Evolutionary conservation across 257 asterid genomes (phyloP), one percentile per base, ranked within the genome.

Genomic region (Phtheirospermum japonicum): DNA sequence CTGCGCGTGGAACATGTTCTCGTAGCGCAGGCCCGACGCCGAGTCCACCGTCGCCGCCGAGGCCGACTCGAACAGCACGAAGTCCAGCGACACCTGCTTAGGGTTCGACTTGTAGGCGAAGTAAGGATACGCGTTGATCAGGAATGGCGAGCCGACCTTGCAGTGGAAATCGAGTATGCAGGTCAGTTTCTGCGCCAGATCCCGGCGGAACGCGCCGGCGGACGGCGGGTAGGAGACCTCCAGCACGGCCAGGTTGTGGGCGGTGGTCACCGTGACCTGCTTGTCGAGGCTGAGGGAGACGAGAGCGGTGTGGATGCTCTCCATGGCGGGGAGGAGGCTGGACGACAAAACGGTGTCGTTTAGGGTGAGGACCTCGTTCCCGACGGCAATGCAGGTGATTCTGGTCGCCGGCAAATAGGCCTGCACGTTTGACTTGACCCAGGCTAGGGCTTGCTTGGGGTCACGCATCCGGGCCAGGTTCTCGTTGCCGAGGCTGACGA

Each of bases 201-300:
- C 95, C 9, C 59, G 72, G 9, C 92, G 83, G 70, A 91, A 91
- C 0, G 32, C 72, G 7, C 85, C 96, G 31, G 95, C 77, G 1
- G 98, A 91, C 11, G 98, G 98, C 0, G 98, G 98, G 37, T 89
- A 91, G 0, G 98, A 91, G 7, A 73, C 67, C 6, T 83, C 82
- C 6, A 91, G 75, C n/a, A 91, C 56, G 6, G 87, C 94, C 13
- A 91, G 73, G 65, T 84, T 82, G 64, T 88, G 96, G 2, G 98
- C 79, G 14, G 98, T 88, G 39, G 98, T 88, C 34, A 91, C 95
- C 3, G 23, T 28, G 9, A 91, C 85, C 50, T 83, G 87, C 1
- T 72, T 61, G 43, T 86, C 82, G 65, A 88, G 80, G 49, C 71
- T 73, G 57, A 88, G 81, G 9, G 73, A 63, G 0, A 69, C 74